Evolutionary conservation across 1,139 yeast genomes (phyloP).

Genomic region (Saccharomycopsis phalli): DNA sequence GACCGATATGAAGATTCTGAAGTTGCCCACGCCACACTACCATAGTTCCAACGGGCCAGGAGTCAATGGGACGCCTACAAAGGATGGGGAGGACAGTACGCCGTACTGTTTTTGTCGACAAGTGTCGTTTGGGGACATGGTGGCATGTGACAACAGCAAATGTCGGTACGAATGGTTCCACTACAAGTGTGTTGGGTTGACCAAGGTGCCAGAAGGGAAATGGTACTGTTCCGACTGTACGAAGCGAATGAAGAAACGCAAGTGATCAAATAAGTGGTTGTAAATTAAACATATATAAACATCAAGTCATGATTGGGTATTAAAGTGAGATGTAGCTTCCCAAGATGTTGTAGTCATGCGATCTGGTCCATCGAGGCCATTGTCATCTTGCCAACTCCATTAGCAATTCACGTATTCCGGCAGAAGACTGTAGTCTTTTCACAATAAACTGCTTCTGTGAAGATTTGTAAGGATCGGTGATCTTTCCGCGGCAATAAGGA

Average conservation of each 20-base stretch:
- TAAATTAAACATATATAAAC: no score
- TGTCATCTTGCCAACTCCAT: constrained; percentile 2
- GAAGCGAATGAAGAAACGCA: constrained; percentile 21
- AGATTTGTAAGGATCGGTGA: constrained; percentile 12
- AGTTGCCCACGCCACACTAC: constrained; percentile 2
- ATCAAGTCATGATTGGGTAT: no score
- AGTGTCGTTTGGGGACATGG: constrained; percentile 85
- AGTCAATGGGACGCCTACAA: constrained; percentile 11
- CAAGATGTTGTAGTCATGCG: no score
- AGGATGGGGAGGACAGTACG: constrained; percentile 48
- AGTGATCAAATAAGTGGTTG: constrained; percentile 16
- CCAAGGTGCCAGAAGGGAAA: constrained; percentile 77
- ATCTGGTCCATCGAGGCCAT: background rate
- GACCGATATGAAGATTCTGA: background rate
- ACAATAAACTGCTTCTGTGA: constrained; percentile 1
- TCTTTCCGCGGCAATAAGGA: constrained; percentile 49
- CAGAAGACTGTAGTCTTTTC: constrained; percentile 3
- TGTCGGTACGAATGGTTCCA: constrained; percentile 86
- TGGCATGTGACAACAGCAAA: constrained; percentile 79
- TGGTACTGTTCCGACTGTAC: constrained; percentile 87
- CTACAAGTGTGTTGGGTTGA: constrained; percentile 70
- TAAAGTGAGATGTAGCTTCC: no score
- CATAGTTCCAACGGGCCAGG: background rate
- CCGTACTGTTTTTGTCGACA: constrained; percentile 78
- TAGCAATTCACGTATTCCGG: constrained; percentile 5